Evolutionary conservation across 768 basidiomycete genomes (phyloP), one percentile per base, ranked within the genome.

Genomic region (Kwoniella heveanensis): DNA sequence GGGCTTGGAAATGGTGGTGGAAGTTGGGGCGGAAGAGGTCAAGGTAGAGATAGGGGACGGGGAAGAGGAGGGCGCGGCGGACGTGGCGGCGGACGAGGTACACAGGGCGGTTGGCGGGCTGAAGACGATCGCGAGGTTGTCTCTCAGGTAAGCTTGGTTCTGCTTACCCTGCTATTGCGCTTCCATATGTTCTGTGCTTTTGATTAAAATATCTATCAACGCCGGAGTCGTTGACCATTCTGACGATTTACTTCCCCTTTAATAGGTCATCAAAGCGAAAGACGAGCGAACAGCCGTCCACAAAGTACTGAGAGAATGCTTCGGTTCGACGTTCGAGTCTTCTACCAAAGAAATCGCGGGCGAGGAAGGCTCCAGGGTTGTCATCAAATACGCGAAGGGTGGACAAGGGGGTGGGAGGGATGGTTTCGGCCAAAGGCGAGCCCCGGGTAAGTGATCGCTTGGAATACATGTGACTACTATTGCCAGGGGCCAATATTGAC

Each of bases 231-330:
- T n/a, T n/a, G n/a, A n/a, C n/a, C 29, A 26, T 46, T 15, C 39
- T 44, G 39, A 44, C 15, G 15, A 44, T 9, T 10, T 9, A 22
- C 8, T 49, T 51, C 36, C 3, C 8, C 32, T 6, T 32, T 5
- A 13, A 32, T 78, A 96, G 92, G 88, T 90, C 10, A 94, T 99
- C 51, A 77, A 83, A 24, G 88, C 87, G 7, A 98, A 98, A 80
- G 84, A 85, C 36, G 86, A 85, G 5, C 86, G 96, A 26, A 91
- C 91, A 1, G 85, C 86, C 1, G 84, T 97, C 64, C 96, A 99
- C 77, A 84, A 90, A 79, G 81, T 83, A 15, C 83, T 99, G 53
- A 86, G 96, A 62, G 86, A 88, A 67, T 77, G 90, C 19, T 97
- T 98, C 78, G 82, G 78, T 2, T 91, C 92, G 27, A 90, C 90